Evolutionary conservation across 495 filamentous ascomycete genomes (phyloP).

Genomic region (Talaromyces proteolyticus): DNA sequence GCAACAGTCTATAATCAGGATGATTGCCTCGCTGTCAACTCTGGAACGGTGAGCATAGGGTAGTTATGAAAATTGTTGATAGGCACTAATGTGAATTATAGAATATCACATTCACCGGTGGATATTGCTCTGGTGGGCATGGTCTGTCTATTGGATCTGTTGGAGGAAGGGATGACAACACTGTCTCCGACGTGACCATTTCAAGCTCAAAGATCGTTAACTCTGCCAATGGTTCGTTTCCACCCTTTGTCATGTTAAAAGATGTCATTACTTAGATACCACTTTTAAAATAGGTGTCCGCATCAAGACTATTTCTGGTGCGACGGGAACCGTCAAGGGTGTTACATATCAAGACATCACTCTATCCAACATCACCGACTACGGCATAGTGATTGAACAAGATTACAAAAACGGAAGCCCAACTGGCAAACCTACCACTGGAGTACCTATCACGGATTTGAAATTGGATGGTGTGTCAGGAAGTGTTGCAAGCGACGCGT

Average conservation of each 20-base stretch:
- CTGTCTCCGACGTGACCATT: slow-evolving; percentile 50
- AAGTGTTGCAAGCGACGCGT: slow-evolving; percentile 34
- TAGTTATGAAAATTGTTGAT: no score
- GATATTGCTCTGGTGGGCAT: slow-evolving; percentile 54
- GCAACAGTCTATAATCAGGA: slow-evolving; percentile 57
- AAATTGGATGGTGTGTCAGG: slow-evolving; percentile 49
- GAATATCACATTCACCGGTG: slow-evolving; percentile 51
- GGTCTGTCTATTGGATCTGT: slow-evolving; percentile 68
- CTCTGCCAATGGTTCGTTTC: slow-evolving; percentile 43
- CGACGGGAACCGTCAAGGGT: slow-evolving; percentile 49
- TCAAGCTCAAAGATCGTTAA: slow-evolving; percentile 43
- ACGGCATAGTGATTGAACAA: slow-evolving; percentile 65
- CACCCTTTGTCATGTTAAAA: background rate
- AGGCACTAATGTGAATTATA: slow-evolving; percentile 11
- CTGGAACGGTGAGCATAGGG: slow-evolving; percentile 30
- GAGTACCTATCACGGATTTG: slow-evolving; percentile 56
- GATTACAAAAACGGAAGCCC: slow-evolving; percentile 61
- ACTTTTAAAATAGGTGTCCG: slow-evolving; percentile 28
- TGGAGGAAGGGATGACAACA: slow-evolving; percentile 57
- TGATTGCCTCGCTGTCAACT: slow-evolving; percentile 60
- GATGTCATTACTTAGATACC: background rate
- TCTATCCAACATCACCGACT: slow-evolving; percentile 49
- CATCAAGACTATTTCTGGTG: slow-evolving; percentile 57
- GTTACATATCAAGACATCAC: slow-evolving; percentile 57
- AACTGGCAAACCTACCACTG: slow-evolving; percentile 54